Evolutionary conservation across 768 basidiomycete genomes (phyloP), one percentile per base, ranked within the genome.

Genomic region (Daedaleopsis sinensis): DNA sequence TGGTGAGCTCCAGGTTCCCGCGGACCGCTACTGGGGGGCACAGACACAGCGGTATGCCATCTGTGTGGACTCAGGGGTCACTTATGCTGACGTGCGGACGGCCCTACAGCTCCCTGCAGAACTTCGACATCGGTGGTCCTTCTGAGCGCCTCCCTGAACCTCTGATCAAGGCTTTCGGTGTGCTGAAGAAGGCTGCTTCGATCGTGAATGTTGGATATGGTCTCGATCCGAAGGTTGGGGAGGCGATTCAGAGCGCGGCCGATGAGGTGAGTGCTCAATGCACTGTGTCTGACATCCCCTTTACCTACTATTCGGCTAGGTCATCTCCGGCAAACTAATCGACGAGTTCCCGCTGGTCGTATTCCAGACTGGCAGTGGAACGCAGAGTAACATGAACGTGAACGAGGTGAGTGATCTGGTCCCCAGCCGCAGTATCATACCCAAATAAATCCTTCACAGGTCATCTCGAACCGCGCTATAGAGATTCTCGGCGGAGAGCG

Each of bases 301-400:
- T 52, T 55, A 58, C 18, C 57, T 55, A 19, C 57, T 55, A 19
- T 55, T 36, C 21, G 32, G 37, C n/a, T 67, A 96, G 94, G 96
- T 99, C 68, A 98, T 98, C 73, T 92, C 92, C 48, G 96, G 96
- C 54, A 93, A 94, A 73, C 84, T 99, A 61, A 82, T 90, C 21
- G 95, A 95, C 67, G 92, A 99, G 77, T 99, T 99, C 79, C 97
- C 97, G 24, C 80, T 99, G 42, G 97, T 99, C 39, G 96, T 99
- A 44, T 99, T 98, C 85, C 97, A 99, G 77, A 99, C 97, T 23
- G 97, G 97, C 61, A 96, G 93, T 58, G 97, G 97, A 19, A 99
- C 97, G 1, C 97, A 99, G 76, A 96, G 92, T 72, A 99, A 99
- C 80, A 99, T 99, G 97, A 99, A 77, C 75, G 93, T 86, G 62